Evolutionary conservation across 345 rosid species (phyloP).

Genomic region (Zanthoxylum bungeanum): DNA sequence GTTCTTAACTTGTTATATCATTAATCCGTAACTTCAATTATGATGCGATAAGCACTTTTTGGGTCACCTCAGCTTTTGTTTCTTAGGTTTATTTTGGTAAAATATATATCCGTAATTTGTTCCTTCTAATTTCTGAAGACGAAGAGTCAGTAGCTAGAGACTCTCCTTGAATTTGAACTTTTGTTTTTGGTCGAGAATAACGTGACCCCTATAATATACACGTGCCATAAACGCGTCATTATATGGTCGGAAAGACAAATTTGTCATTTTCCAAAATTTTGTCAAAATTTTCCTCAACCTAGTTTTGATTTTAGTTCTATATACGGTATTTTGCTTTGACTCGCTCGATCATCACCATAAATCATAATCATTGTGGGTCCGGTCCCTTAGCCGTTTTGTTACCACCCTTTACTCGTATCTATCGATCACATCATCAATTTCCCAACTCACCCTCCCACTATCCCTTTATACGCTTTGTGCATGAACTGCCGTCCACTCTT

Average conservation of each 20-base stretch:
- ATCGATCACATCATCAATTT: background rate
- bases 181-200: no score
- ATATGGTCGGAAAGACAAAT: conserved; percentile 3
- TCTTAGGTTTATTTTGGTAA: no score
- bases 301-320: background rate
- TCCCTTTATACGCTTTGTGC: background rate
- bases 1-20: no score
- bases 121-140: no score
- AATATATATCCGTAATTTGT: no score
- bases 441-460: background rate
- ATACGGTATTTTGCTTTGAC: no score
- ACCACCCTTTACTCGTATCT: background rate
- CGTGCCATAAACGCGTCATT: conserved; percentile 2
- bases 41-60: background rate
- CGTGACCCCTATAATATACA: no score
- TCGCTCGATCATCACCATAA: background rate
- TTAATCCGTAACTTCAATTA: no score
- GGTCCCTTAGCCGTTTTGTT: conserved; percentile 2
- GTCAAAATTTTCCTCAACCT: background rate
- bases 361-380: background rate
- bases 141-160: no score
- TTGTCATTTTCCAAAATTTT: background rate
- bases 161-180: no score
- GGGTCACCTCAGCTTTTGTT: background rate
- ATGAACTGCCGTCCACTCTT: conserved; percentile 16